Evolutionary conservation across 306 rosid genomes (phyloP), one percentile per base, ranked within the genome.

Genomic region (Citrullus amarus): DNA sequence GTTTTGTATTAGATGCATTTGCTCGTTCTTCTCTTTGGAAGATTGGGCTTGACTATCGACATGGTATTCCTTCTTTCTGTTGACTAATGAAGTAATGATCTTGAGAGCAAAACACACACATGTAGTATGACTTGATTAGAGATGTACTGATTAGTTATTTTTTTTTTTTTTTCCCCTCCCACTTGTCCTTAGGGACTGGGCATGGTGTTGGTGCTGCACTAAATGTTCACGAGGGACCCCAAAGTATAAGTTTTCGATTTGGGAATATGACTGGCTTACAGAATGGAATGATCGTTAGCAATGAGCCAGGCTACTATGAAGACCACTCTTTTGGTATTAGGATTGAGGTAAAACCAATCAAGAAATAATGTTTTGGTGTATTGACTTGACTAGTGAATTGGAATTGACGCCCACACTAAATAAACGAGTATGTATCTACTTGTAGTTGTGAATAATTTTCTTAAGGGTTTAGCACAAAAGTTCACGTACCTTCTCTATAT

Each of bases 151-250:
- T 8, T 53, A 16, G 6, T 60, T 53, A 0, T 70, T 53, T 25
- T 56, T 39, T 79, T 9, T 8, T 4, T 41, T 9, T 82, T 73
- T 15, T 34, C 62, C 59, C 70, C 78, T 38, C 55, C 72, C 50
- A 56, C 32, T 60, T 1, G 72, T 48, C 73, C 12, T 75, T 70
- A 95, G 97, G 99, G 80, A 95, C 97, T 78, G 99, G 97, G 80
- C 97, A 92, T 65, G 97, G 99, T 60, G 99, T 95, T 44, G 99
- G 99, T 80, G 96, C 99, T 81, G 97, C 99, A 72, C 69, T 95
- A 81, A 95, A 92, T 83, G 98, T 95, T 83, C 98, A 95, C 22
- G 98, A 95, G 82, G 97, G 98, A 8, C 97, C 97, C 82, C 98
- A 92, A 85, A 87, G 98, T 76, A 91, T 95, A 74, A 95, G 98